Base-by-base conservation (phyloP, 106 monocot genomes). In the Allium fistulosum region DNA sequence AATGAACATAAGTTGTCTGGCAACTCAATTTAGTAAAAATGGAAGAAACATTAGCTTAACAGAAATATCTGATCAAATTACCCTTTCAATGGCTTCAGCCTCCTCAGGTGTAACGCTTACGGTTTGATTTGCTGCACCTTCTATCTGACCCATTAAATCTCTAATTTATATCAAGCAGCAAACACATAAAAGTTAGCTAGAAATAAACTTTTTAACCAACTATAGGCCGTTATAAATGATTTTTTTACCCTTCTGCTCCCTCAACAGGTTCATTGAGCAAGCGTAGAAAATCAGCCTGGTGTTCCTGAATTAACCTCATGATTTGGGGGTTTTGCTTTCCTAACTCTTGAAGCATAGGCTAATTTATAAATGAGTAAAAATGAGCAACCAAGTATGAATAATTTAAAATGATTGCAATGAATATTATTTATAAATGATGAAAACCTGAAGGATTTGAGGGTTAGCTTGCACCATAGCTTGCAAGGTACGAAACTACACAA, bases 321-420 rank as follows among this genome's bases (percentile, higher is more conserved):
- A 90, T 70, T 10, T 84, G 84, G 15, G 94, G 94, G 69, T 90
- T 90, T 63, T 94, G 90, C 65, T 82, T 94, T 26, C 87, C 89
- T 15, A 94, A 78, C 62, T 90, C 94, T 82, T 90, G 90, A 70
- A 94, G 90, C 79, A 94, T 87, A 28, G 94, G 94, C 94, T 94
- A 37, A 37, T 37, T 37, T 37, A 37, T 37, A 37, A 37, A 37
- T 5, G 37, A 37, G 37, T 37, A 37, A 5, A 37, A 37, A 37
- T 37, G 37, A 37, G 37, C 37, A 37, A 61, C 58, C 12, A 62
- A 49, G 58, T 2, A 80, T 2, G 63, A 17, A 17, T 58, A 1
- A 7, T 11, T 58, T 49, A 60, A 50, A 66, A 51, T 49, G 10
- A 7, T 22, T 14, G 57, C 6, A 10, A 58, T 48, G 14, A 61